Percentiles rank a stretch among this genome's conserved stretches.
phyloP scores from a whole-genome alignment of 768 basidiomycete species.

The Macrolepiota albuminosa region DNA sequence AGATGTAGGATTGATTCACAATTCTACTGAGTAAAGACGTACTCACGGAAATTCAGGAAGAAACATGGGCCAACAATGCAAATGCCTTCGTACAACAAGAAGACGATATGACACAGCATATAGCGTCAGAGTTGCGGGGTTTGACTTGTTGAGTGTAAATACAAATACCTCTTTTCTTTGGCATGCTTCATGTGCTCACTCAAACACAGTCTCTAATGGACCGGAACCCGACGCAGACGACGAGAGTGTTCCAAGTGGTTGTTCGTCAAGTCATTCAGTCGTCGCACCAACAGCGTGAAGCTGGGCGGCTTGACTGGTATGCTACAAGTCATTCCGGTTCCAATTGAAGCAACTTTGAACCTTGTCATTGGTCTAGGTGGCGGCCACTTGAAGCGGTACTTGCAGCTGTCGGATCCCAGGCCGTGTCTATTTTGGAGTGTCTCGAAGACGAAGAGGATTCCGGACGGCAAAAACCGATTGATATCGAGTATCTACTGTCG shows the following conservation, averaged over 20 bases:
- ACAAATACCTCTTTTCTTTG: conserved; percentile 8
- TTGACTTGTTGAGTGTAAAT: conserved; percentile 74
- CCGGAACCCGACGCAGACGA: conserved; percentile 45
- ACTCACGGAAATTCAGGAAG: conserved; percentile 51
- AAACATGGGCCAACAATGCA: conserved; percentile 83
- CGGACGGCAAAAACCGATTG: conserved; percentile 61
- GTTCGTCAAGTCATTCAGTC: conserved; percentile 52
- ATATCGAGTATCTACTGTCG: conserved; percentile 71
- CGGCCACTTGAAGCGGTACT: conserved; percentile 83
- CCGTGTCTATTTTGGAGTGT: conserved; percentile 70
- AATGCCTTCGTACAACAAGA: conserved; percentile 95
- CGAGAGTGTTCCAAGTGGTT: conserved; percentile 46
- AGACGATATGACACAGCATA: conserved; percentile 86
- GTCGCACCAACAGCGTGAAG: conserved; percentile 50
- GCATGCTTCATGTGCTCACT: conserved; percentile 1
- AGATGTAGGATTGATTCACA: conserved; percentile 55
- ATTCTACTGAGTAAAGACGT: conserved; percentile 1
- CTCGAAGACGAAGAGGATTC: conserved; percentile 72
- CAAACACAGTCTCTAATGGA: conserved; percentile 50
- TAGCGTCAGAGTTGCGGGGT: conserved; percentile 77
- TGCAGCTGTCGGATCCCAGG: conserved; percentile 75
- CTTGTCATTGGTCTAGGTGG: conserved; percentile 61
- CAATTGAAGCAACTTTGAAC: not conserved
- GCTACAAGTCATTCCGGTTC: conserved; percentile 9
- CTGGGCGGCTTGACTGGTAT: conserved; percentile 62